Evolutionary conservation across 345 rosid genomes (phyloP), one percentile per base, ranked within the genome.

Genomic region (Trapa bicornis): DNA sequence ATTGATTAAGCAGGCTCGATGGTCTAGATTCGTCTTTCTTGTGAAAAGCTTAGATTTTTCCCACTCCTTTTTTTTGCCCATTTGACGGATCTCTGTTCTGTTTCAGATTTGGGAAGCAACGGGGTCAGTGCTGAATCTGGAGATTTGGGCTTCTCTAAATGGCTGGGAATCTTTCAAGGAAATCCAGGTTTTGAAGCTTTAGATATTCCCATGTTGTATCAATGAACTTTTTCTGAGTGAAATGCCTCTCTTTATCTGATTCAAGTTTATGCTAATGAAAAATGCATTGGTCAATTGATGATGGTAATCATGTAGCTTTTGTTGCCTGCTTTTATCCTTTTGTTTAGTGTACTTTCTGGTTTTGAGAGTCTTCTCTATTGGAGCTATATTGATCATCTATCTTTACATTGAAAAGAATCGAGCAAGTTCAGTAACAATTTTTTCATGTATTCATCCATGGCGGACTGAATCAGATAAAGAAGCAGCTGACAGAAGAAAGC

Each of bases 71-170:
- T n/a, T 38, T 15, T 16, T 61, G 61, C n/a, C 53, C 29, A 22
- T 22, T 22, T 68, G 71, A 35, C 52, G 47, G 52, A 37, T 29
- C 48, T 47, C 47, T 2, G 37, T 39, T 65, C 5, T 33, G 61
- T 65, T 68, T 66, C 35, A 87, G 96, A 73, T 5, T 67, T 87
- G 82, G 92, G 68, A 52, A 73, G 64, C 45, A 80, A 67, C 58
- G 78, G 48, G 68, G 77, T 8, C 70, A 83, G 56, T 73, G 65
- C 72, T 75, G 95, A 70, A 64, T 75, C 79, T 77, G 93, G 67
- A 61, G 96, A 92, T 82, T 73, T 92, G 78, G 98, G 98, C 35
- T 92, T 92, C 79, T 84, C 90, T 3, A 83, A 86, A 76, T 89
- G 89, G 96, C 75, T 88, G 67, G 81, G 80, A 61, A 77, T 61